Evolutionary conservation across 2,329 filamentous ascomycete species (phyloP).

Genomic region (Beauveria sp.): DNA sequence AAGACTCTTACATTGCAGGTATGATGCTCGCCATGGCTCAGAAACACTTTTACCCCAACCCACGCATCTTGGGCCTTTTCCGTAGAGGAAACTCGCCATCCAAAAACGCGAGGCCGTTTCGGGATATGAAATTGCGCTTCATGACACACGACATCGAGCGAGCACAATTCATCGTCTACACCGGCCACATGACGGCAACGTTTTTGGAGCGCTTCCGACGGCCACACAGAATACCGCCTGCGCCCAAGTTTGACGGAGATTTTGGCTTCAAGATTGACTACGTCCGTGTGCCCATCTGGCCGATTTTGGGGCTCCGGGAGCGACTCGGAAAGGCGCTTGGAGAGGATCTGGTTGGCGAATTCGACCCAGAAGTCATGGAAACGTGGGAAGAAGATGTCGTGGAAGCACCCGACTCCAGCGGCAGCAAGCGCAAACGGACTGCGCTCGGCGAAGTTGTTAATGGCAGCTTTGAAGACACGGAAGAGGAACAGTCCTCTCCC

Average conservation of each 20-base stretch:
- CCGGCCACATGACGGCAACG: slow-evolving; percentile 37
- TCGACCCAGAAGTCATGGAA: slow-evolving; percentile 34
- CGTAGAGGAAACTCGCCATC: slow-evolving; percentile 22
- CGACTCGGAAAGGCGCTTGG: slow-evolving; percentile 47
- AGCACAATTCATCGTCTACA: slow-evolving; percentile 47
- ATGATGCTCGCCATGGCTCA: slow-evolving; percentile 52
- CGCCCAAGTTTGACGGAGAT: slow-evolving; percentile 18
- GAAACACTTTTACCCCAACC: slow-evolving; percentile 37
- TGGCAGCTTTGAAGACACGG: slow-evolving; percentile 32
- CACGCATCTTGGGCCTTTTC: slow-evolving; percentile 14
- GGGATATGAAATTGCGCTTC: slow-evolving; percentile 42
- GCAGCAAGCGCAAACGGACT: slow-evolving; percentile 28
- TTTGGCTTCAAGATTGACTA: slow-evolving; percentile 39
- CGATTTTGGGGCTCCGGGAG: slow-evolving; percentile 46
- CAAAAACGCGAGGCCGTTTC: slow-evolving; percentile 25
- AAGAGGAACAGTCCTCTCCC: slow-evolving; percentile 21
- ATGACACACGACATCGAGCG: slow-evolving; percentile 42
- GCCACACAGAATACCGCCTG: slow-evolving; percentile 32
- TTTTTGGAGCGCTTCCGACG: slow-evolving; percentile 44
- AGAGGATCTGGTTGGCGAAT: slow-evolving; percentile 38
- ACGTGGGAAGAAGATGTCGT: slow-evolving; percentile 34
- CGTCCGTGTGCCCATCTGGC: slow-evolving; percentile 44
- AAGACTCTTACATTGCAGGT: slow-evolving; percentile 45
- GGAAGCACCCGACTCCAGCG: slow-evolving; percentile 25
- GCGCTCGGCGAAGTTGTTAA: slow-evolving; percentile 31